phyloP scores from a whole-genome alignment of 2,329 filamentous ascomycete genomes.

The Alternaria triticina region DNA sequence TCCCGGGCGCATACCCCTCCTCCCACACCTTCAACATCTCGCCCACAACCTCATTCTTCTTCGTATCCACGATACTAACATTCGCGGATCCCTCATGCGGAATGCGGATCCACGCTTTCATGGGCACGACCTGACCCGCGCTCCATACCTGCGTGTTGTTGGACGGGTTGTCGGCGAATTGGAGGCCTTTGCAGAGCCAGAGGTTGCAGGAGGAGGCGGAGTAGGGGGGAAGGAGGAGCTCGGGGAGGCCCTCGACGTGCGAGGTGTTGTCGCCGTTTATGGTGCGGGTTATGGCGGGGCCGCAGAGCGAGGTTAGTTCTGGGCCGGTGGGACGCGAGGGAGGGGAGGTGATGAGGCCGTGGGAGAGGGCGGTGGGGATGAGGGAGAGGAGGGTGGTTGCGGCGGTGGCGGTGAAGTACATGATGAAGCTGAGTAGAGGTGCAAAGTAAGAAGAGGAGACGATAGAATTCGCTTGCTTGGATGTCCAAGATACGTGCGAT shows the following conservation, averaged over 20 bases:
- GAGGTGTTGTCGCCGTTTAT: slow-evolving; percentile 55
- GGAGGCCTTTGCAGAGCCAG: slow-evolving; percentile 64
- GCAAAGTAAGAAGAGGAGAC: background rate
- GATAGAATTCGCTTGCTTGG: background rate
- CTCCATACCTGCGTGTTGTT: slow-evolving; percentile 58
- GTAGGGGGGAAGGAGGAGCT: slow-evolving; percentile 49
- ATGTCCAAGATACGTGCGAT: background rate
- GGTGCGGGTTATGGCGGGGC: slow-evolving; percentile 59
- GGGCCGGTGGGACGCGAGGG: slow-evolving; percentile 58
- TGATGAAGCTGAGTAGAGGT: background rate
- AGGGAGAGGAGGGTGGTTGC: slow-evolving; percentile 19
- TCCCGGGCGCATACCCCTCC: slow-evolving; percentile 37
- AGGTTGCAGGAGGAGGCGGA: slow-evolving; percentile 57
- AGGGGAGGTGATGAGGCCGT: slow-evolving; percentile 61
- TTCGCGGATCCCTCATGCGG: slow-evolving; percentile 64
- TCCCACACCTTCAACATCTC: slow-evolving; percentile 33
- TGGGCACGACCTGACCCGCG: slow-evolving; percentile 52
- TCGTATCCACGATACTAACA: slow-evolving; percentile 65
- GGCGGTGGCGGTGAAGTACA: slow-evolving; percentile 22
- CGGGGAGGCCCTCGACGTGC: slow-evolving; percentile 52
- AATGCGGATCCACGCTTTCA: slow-evolving; percentile 56
- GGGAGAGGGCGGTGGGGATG: slow-evolving; percentile 43
- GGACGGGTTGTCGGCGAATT: slow-evolving; percentile 62
- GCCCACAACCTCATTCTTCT: slow-evolving; percentile 60
- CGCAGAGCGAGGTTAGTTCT: slow-evolving; percentile 59